A percentile compares a stretch with the other conserved stretches of the same genome.
phyloP scores from a whole-genome alignment of 208 protist species.

The Lotmaria passim region DNA sequence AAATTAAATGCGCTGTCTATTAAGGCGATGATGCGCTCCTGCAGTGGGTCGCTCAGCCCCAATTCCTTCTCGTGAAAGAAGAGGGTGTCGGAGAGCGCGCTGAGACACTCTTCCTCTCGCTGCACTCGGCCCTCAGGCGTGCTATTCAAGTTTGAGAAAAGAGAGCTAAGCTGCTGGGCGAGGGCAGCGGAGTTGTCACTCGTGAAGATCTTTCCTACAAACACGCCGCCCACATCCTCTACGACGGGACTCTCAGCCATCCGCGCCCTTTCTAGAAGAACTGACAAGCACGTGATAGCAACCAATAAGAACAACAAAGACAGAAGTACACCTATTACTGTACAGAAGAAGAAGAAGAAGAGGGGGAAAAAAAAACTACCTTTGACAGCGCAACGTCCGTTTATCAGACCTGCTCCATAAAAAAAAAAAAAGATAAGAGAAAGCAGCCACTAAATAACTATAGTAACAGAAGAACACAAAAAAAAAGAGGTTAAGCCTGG shows the following conservation, averaged over 20 bases:
- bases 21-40: conserved; percentile 62
- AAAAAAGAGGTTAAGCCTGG: too few relatives aligned
- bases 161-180: conserved; percentile 66
- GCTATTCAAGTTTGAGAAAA: conserved; percentile 79
- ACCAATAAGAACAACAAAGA: too few relatives aligned
- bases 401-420: too few relatives aligned
- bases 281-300: too few relatives aligned
- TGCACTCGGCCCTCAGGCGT: conserved; percentile 53
- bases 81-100: conserved; percentile 74
- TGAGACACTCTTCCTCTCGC: conserved; percentile 74
- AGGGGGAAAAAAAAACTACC: too few relatives aligned
- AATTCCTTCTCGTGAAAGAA: conserved; percentile 75
- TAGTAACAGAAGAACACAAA: too few relatives aligned
- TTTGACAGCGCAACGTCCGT: too few relatives aligned
- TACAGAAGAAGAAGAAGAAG: too few relatives aligned
- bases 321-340: too few relatives aligned
- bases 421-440: too few relatives aligned
- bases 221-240: conserved; percentile 19
- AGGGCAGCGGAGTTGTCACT: conserved; percentile 69
- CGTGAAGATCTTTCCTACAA: conserved; percentile 22
- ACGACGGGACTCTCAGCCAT: conserved; percentile 28
- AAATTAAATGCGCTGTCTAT: conserved; percentile 66
- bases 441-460: too few relatives aligned
- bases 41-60: conserved; percentile 49
- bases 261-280: not conserved